phyloP scores from a whole-genome alignment of 306 rosid genomes.

The Sophora flavescens region DNA sequence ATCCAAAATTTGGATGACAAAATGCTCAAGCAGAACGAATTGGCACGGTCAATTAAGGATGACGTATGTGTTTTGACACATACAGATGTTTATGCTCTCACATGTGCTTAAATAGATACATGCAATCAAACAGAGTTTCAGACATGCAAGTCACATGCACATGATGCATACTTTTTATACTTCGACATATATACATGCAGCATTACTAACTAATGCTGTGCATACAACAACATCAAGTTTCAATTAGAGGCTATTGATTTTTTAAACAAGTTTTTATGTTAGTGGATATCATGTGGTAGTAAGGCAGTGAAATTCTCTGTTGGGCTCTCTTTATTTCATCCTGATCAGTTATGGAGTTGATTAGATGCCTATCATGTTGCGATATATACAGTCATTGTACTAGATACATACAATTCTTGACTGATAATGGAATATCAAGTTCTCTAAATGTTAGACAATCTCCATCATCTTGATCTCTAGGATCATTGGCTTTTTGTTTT shows the following conservation, averaged over 20 bases:
- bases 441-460: constrained; percentile 29
- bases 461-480: constrained; percentile 1
- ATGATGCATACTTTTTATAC: neutral
- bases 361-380: constrained; percentile 21
- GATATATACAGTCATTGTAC: constrained; percentile 12
- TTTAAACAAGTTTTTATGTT: neutral
- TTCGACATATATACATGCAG: neutral
- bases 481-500: neutral
- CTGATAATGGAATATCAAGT: constrained; percentile 29
- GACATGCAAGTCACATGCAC: neutral
- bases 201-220: neutral
- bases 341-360: neutral
- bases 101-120: constrained; percentile 12
- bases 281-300: neutral
- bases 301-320: neutral
- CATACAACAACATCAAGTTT: neutral
- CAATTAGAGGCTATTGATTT: constrained; percentile 21
- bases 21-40: constrained; percentile 82
- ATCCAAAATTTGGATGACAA: constrained; percentile 89
- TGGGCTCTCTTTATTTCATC: neutral
- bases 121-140: constrained; percentile 21
- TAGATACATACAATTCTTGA: neutral
- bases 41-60: constrained; percentile 68
- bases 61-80: constrained; percentile 62
- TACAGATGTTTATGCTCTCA: constrained; percentile 35